Base-by-base conservation (phyloP, 495 filamentous ascomycete species). In the Penicillium lagena region DNA sequence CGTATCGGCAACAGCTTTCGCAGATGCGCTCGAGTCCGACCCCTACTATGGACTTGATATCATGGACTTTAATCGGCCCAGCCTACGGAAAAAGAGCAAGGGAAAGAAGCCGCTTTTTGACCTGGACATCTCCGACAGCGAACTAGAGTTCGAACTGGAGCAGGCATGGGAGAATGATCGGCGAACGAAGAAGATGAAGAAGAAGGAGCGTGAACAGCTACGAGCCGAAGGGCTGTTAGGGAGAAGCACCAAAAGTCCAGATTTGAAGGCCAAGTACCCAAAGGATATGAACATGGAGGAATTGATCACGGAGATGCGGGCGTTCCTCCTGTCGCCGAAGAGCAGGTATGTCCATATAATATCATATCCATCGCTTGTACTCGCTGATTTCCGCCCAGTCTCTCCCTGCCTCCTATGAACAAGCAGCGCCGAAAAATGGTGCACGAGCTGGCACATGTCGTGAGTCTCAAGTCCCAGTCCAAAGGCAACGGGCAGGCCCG, bases 391-490 rank as follows among this genome's bases (percentile, higher is more conserved):
- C 28, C 15, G 11, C n/a, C 5, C 12, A 95, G 89, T 40, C 71
- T 90, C 10, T 63, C 83, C 13, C 68, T 98, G 9, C 90, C 93
- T 6, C 88, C 91, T 2, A 91, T 98, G 80, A 79, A 83, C 27
- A 89, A 86, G 50, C 61, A 75, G 2, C 75, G 79, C 29, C 86
- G 93, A 43, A 89, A 85, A 55, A 59, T 76, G 9, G 73, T 96
- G 10, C 93, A 98, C 57, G 72, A 85, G 29, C 52, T 95, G 29
- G 87, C 87, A 5, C 73, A 73, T 51, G 66, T 70, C 12, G 75
- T 96, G 51, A 75, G 76, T 10, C 66, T 97, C 42, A 94, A 87
- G 48, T 95, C 89, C 2, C 85, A 90, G 54, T 96, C 90, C 1
- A 70, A 72, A 9, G 93, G 93, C n/a, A 70, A 70, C 13, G 89